A percentile compares a stretch with the other conserved stretches of the same genome.
phyloP scores from a whole-genome alignment of 768 basidiomycete species.

The Leccinum variicolor region DNA sequence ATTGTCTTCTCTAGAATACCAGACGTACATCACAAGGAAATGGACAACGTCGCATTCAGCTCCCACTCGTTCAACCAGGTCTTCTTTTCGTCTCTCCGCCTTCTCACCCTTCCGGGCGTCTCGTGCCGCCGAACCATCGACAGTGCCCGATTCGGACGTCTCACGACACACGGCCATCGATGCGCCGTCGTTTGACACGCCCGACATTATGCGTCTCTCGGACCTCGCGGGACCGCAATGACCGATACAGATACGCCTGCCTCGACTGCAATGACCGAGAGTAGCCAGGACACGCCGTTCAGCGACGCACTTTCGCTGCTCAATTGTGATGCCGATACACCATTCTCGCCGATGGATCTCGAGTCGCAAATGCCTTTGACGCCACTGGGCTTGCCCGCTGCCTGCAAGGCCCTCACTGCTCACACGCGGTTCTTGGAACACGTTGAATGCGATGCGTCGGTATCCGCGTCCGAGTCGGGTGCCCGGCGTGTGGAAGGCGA shows the following conservation, averaged over 20 bases:
- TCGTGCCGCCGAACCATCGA: not conserved
- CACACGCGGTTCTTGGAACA: constrained; percentile 26
- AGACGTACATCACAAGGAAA: constrained; percentile 15
- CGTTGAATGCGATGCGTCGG: constrained; percentile 8
- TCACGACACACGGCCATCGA: not conserved
- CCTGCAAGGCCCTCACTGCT: not conserved
- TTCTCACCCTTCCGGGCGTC: constrained; percentile 10
- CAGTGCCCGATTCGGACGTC: not conserved
- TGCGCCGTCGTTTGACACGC: constrained; percentile 4
- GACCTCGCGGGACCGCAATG: constrained; percentile 13
- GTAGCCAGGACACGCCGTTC: constrained; percentile 16
- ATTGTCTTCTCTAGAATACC: constrained; percentile 14
- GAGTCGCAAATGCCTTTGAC: constrained; percentile 7
- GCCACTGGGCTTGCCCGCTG: constrained; percentile 3
- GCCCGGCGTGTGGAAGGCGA: not conserved
- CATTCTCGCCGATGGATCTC: constrained; percentile 8
- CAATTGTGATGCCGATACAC: constrained; percentile 14
- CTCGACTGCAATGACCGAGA: constrained; percentile 8
- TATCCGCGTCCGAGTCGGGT: constrained; percentile 9
- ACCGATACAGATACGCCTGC: too few species aligned
- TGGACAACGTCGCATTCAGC: constrained; percentile 17
- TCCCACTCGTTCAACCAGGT: constrained; percentile 6
- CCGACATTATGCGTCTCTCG: constrained; percentile 14
- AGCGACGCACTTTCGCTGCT: constrained; percentile 15
- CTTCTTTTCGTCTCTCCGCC: constrained; percentile 24